Base-by-base conservation (phyloP, 1,284 basidiomycete species). In the Apiotrichum siamense region DNA sequence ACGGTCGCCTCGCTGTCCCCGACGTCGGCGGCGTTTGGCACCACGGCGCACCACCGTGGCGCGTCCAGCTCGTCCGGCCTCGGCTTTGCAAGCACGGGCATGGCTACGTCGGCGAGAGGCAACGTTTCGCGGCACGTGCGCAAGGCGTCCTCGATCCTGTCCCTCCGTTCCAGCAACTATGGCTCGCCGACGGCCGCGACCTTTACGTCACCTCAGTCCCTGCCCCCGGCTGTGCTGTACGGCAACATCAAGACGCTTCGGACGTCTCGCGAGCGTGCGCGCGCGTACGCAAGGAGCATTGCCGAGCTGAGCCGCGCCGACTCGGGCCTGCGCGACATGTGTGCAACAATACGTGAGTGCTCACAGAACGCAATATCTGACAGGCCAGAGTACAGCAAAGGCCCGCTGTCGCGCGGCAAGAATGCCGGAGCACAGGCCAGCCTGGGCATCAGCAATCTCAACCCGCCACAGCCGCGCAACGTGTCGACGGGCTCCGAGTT, bases 271-370 rank as follows among this genome's bases (percentile, higher is more conserved):
- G 91, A 94, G 64, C 78, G 90, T 35, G 87, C 86, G 43, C 69
- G 77, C 26, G 81, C 82, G 40, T 96, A 94, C 65, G 86, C 87
- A 9, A 75, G 77, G 55, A 90, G 89, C 72, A 87, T 93, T 59
- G 88, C 89, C 64, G 88, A 91, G 62, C 73, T 94, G 20, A 80
- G 82, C 42, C 75, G 78, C 54, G 83, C 83, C 59, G 87, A 92
- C 65, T 86, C 84, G 62, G 89, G 91, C 18, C 69, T 94, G 53
- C 75, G 76, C 15, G 83, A 86, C 23, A 93, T 90, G 91, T 76
- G 88, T 40, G 60, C 74, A 31, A 78, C 79, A 43, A 79, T 79
- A 52, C 78, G 87, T 87, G 64, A 50, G 79, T 72, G 27, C 3
- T 4, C 7, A 10, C 12, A 6, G 10, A 11, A 7, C 23, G 27